phyloP scores from a whole-genome alignment of 2,329 filamentous ascomycete species.

The Sporothrix schenckii region DNA sequence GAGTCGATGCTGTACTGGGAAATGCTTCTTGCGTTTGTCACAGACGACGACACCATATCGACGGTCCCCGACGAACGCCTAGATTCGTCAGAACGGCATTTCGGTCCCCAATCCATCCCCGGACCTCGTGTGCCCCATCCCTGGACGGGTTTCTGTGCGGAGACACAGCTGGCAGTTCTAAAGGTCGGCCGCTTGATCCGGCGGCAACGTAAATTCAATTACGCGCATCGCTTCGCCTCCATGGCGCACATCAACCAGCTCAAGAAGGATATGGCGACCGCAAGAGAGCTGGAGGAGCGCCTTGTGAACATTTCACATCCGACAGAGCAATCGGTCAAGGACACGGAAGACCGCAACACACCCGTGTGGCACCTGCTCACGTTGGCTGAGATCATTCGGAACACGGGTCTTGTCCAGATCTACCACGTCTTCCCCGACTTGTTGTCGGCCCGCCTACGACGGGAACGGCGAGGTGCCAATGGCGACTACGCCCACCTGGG shows the following conservation, averaged over 20 bases:
- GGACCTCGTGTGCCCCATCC: constrained; percentile 47
- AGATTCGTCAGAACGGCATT: neutral
- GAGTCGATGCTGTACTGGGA: constrained; percentile 62
- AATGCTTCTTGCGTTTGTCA: constrained; percentile 60
- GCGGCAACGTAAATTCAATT: constrained; percentile 42
- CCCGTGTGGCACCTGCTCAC: constrained; percentile 56
- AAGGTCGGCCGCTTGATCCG: constrained; percentile 51
- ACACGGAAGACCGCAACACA: constrained; percentile 56
- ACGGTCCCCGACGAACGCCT: constrained; percentile 40
- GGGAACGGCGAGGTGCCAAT: constrained; percentile 39
- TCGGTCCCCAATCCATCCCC: constrained; percentile 27
- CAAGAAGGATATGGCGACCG: constrained; percentile 44
- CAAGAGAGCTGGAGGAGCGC: constrained; percentile 50
- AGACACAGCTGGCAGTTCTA: constrained; percentile 50
- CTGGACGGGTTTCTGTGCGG: constrained; percentile 53
- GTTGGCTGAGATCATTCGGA: constrained; percentile 57
- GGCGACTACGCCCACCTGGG: constrained; percentile 33
- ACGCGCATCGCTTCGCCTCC: constrained; percentile 44
- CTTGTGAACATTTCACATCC: constrained; percentile 53
- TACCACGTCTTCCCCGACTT: constrained; percentile 59
- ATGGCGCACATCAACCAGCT: constrained; percentile 38
- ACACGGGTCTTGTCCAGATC: constrained; percentile 56
- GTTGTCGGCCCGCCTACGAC: constrained; percentile 48
- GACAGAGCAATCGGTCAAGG: constrained; percentile 50
- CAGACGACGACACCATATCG: constrained; percentile 46